Base-by-base conservation (phyloP, 1,139 yeast genomes). In the Taphrina pruni region DNA sequence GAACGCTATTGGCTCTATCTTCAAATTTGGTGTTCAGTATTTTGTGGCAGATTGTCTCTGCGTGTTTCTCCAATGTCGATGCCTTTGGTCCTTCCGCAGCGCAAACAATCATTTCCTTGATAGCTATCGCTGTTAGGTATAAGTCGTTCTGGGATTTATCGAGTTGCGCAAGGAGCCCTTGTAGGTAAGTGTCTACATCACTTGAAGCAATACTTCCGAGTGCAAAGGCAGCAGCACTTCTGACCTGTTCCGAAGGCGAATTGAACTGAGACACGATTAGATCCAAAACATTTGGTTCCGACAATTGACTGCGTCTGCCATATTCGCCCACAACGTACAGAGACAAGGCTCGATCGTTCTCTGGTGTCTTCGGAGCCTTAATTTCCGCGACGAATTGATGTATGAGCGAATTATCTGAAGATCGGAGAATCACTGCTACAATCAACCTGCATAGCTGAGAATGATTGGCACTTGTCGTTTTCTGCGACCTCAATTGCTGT, bases 171-270 rank as follows among this genome's bases (percentile, higher is more conserved):
- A 84, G 71, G 56, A 84, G 75, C 3, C 72, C 73, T 0, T 79
- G 77, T 32, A 85, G 74, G 70, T 82, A 80, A 2, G 72, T 72
- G 0, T 75, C 74, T 7, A 81, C 73, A 71, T 84, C 79, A 43
- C 78, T 78, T 11, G 83, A 78, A 7, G 83, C 81, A 39, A 85
- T 75, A 14, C 83, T 81, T 0, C 90, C 89, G 51, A 87, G 77
- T 0, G 89, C 81, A 60, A 82, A 81, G 0, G 89, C 84, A 0
- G 87, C 82, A 6, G 85, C 84, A 26, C 79, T 72, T 68, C 81
- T 81, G 9, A 83, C 76, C 6, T 77, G 76, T 20, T 82, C 85
- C 11, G 64, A 55, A 8, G 70, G 68, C 12, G 68, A 43, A 51
- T 50, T 65, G 45, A 72, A 72, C 39, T 71, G 69, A 2, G 73